Base-by-base conservation (phyloP, 306 rosid genomes). In the Prunus salicina region DNA sequence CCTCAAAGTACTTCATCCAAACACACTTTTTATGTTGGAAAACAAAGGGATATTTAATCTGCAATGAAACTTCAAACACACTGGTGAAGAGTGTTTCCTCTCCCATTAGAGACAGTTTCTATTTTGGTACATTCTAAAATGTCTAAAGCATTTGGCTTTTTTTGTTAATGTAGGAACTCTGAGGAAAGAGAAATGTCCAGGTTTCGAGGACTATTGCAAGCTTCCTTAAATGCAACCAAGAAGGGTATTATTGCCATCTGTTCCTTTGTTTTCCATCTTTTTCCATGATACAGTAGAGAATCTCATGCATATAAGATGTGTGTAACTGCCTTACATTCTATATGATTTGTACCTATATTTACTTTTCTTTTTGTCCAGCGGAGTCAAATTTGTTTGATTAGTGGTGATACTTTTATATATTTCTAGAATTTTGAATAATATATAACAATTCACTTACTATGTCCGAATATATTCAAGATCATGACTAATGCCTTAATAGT, bases 181-280 rank as follows among this genome's bases (percentile, higher is more conserved):
- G 41, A 19, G 75, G 68, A 51, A 46, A 34, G 73, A 80, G 79
- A 73, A 30, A 91, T 95, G 98, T 89, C 97, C 57, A 87, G 92
- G 86, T 80, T 95, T 49, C 87, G 95, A 83, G 82, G 79, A 49
- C 49, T 95, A 32, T 65, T 84, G 88, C 95, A 90, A 76, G 87
- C 95, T 82, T 93, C 95, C 14, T 67, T 91, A 27, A 87, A 83
- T 78, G 93, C 97, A 34, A 90, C 98, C 34, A 95, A 87, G 88
- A 90, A 77, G 88, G 98, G 98, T 89, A 78, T 30, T 19, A 13
- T 57, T 15, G 16, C 32, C 27, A 6, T 55, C 7, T 27, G 34
- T 49, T 13, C 49, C 49, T 34, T 4, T 67, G 24, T 34, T 51
- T 4, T 10, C 20, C 55, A 32, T 46, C 19, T 15, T 12, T 20